Base-by-base conservation (phyloP, 2,329 filamentous ascomycete genomes). In the Pseudophaeomoniella oleicola region DNA sequence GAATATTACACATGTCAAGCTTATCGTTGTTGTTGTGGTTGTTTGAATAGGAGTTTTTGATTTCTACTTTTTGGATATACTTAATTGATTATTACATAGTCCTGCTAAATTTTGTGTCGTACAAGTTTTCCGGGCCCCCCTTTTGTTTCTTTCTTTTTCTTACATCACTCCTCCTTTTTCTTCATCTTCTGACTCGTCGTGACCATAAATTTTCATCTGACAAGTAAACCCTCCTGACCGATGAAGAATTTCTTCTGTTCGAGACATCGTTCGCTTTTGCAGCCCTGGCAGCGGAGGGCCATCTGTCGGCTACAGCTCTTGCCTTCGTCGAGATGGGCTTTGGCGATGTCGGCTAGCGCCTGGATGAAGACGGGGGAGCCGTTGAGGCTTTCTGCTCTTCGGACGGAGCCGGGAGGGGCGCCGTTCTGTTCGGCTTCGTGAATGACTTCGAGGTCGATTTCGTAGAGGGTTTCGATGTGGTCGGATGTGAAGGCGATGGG, bases 401-500 rank as follows among this genome's bases (percentile, higher is more conserved):
- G 94, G 44, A 98, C 77, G 19, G 87, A 85, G n/a, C 22, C 22
- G 22, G 22, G 22, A 1, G 73, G 62, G 50, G 82, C 74, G 11
- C 81, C 77, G 1, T 45, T 36, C 1, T 44, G 44, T 73, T 84
- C 58, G 27, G 61, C 61, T 44, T 93, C 87, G 39, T 84, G 81
- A 51, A 98, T 96, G 29, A 98, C 85, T 60, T 98, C 90, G 49
- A 84, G 70, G 56, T 98, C 90, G 36, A 98, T 66, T 58, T 98
- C 90, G 55, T 80, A 96, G 1, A 98, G 67, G 0, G 90, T 98
- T 63, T 98, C 90, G 47, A 98, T 98, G 55, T 98, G 90, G 51
- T 98, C 90, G n/a, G 84, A 93, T 0, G 90, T 98, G 56, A 98
- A 98, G 4, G 90, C 90, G 45, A 98, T 92, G 0, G 90, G 90